Conservation (phyloP, 2,329 filamentous ascomycete genomes). For the Purpureocillium lavendulum region DNA sequence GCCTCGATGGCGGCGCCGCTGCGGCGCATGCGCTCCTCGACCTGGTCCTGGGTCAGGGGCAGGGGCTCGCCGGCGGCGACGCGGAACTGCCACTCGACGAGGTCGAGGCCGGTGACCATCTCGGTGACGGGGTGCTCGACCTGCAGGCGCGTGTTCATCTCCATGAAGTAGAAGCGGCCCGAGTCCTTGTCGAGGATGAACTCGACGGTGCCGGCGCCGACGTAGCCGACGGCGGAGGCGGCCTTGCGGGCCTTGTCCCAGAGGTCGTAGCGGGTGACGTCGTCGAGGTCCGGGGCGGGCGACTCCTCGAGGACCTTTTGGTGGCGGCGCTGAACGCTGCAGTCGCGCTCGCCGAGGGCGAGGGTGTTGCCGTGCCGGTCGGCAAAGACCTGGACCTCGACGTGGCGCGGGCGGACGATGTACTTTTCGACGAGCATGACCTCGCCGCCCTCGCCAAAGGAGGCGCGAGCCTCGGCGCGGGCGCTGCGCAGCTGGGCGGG, state of each 20-base stretch:
- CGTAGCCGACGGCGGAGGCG: constrained; percentile 71
- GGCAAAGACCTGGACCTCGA: constrained; percentile 87
- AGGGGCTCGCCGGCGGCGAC: constrained; percentile 51
- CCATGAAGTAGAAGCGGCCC: constrained; percentile 74
- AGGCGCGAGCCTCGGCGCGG: constrained; percentile 64
- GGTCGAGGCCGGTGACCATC: constrained; percentile 60
- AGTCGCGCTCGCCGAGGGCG: constrained; percentile 81
- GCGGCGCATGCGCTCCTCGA: constrained; percentile 66
- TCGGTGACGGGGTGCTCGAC: constrained; percentile 91
- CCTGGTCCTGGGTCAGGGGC: constrained; percentile 48
- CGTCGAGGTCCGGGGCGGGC: constrained; percentile 61
- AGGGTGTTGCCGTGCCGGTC: constrained; percentile 73
- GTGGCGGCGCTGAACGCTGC: constrained; percentile 77
- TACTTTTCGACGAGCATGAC: constrained; percentile 82
- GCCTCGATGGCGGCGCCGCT: constrained; percentile 89
- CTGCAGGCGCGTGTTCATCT: constrained; percentile 82
- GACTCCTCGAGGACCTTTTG: constrained; percentile 91
- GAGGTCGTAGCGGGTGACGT: constrained; percentile 49
- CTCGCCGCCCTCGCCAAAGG: constrained; percentile 72
- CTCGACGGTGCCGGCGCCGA: constrained; percentile 84
- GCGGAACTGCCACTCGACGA: constrained; percentile 95
- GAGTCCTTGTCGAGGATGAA: constrained; percentile 81
- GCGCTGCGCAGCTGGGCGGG: constrained; percentile 62
- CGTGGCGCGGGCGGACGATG: constrained; percentile 70
- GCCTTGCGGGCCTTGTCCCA: constrained; percentile 60